Evolutionary conservation across 2,329 filamentous ascomycete genomes (phyloP).

Genomic region (Xylariales sp.): DNA sequence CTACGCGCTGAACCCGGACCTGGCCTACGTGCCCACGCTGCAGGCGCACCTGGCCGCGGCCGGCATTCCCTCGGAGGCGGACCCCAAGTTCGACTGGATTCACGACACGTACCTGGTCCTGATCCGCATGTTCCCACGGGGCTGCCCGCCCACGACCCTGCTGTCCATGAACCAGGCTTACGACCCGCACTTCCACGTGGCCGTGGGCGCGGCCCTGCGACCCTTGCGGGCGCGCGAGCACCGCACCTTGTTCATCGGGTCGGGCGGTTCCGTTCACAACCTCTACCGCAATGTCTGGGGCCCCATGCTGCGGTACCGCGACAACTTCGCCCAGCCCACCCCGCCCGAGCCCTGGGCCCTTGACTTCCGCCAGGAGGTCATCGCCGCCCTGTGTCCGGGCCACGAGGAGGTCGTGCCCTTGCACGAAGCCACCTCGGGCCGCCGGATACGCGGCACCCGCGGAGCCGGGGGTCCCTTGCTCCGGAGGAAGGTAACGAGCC

Average conservation of each 20-base stretch:
- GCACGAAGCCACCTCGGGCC: conserved; percentile 8
- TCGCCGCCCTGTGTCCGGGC: conserved; percentile 53
- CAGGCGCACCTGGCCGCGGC: conserved; percentile 42
- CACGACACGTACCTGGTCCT: conserved; percentile 67
- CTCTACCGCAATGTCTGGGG: conserved; percentile 63
- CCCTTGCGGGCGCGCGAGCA: conserved; percentile 49
- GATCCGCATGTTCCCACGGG: conserved; percentile 63
- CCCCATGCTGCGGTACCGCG: conserved; percentile 58
- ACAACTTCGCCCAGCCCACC: conserved; percentile 57
- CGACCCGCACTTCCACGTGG: conserved; percentile 40
- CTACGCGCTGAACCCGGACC: conserved; percentile 58
- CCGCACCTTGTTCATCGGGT: conserved; percentile 48
- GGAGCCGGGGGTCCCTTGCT: conserved; percentile 43
- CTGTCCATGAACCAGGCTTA: conserved; percentile 31
- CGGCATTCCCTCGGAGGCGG: conserved; percentile 50
- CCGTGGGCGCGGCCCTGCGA: conserved; percentile 52
- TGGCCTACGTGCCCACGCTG: conserved; percentile 44
- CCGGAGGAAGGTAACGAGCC: conserved; percentile 48
- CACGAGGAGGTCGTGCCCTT: conserved; percentile 10
- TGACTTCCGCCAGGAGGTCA: conserved; percentile 61
- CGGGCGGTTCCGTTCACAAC: conserved; percentile 64
- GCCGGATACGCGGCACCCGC: conserved; percentile 4
- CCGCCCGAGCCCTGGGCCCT: conserved; percentile 57
- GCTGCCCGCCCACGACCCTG: conserved; percentile 63
- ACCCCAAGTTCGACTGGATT: conserved; percentile 64